Base-by-base conservation (phyloP, 345 rosid species). In the Eucalyptus marginata region DNA sequence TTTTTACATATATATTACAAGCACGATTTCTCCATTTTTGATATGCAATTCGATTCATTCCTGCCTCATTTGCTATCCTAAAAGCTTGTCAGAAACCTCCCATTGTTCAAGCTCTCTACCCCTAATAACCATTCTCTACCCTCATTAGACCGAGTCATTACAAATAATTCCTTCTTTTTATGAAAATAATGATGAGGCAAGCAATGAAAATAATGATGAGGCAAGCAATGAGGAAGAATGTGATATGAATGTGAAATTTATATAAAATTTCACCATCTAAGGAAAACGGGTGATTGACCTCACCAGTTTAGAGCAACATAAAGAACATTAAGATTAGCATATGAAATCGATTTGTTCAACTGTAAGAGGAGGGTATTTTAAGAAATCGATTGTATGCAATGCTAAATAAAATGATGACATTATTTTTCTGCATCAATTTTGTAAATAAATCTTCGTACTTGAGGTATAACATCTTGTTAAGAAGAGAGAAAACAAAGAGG, bases 11-110 rank as follows among this genome's bases (percentile, higher is more conserved):
- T 56, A 56, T 56, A 2, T 56, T 56, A 13, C 62, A 22, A 56
- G 62, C 6, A 56, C 0, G 0, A 13, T 24, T 13, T 56, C 62
- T 56, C 12, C 10, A 2, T 56, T 4, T 56, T 56, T 56, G 62
- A 24, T 56, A 9, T 56, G 62, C 62, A 56, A 56, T 56, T 9
- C 0, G 29, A 24, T 22, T 22, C 27, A 56, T 56, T 22, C 25
- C 0, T 56, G 0, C 62, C 62, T 24, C 4, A 20, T 56, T 56
- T 0, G 3, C 62, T 24, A 56, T 56, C 3, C 62, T 24, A 56
- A 56, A 56, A 56, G 29, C 12, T 24, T 56, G 27, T 56, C 0
- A 8, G 0, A 24, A 22, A 2, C 62, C 27, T 22, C 27, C 27
- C 13, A 9, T 56, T 24, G 27, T 56, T 24, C 6, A 1, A 24